A percentile compares a stretch with the other conserved stretches of the same genome.
These are phyloP conservation scores for Diaporthe sp. DNA, from an alignment of 2,329 filamentous ascomycete genomes.

Conservation along the genomic window DNA sequence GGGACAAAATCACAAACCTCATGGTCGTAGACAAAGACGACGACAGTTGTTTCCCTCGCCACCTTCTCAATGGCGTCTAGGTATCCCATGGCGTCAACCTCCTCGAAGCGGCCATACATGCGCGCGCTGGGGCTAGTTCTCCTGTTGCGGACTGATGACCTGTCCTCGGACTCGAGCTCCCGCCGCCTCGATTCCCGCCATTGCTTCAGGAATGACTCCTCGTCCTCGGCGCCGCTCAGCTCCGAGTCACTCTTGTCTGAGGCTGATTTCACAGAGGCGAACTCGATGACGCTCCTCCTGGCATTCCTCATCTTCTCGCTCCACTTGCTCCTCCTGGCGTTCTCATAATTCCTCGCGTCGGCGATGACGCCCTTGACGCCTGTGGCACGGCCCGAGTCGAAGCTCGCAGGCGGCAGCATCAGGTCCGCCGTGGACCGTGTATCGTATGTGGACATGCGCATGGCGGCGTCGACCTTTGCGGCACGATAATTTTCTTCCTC, in stretches of 20 bases:
- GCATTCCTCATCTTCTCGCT: slow-evolving; percentile 65
- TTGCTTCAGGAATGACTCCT: slow-evolving; percentile 84
- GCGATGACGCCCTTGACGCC: slow-evolving; percentile 91
- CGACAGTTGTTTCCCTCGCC: slow-evolving; percentile 82
- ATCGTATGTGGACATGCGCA: slow-evolving; percentile 72
- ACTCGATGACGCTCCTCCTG: slow-evolving; percentile 68
- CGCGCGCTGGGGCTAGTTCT: slow-evolving; percentile 83
- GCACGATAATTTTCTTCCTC: slow-evolving; percentile 68
- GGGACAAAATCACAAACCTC: slow-evolving; percentile 69
- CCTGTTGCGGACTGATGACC: slow-evolving; percentile 68
- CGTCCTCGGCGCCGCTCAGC: slow-evolving; percentile 70
- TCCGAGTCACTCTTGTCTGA: slow-evolving; percentile 61
- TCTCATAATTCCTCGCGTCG: slow-evolving; percentile 83
- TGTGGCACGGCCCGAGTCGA: slow-evolving; percentile 79
- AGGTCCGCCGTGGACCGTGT: slow-evolving; percentile 62
- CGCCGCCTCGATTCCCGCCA: slow-evolving; percentile 87
- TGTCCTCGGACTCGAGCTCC: slow-evolving; percentile 78
- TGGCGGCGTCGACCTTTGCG: slow-evolving; percentile 71
- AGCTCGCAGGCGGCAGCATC: slow-evolving; percentile 72
- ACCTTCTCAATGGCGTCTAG: slow-evolving; percentile 97
- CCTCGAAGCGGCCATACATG: slow-evolving; percentile 83
- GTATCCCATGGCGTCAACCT: slow-evolving; percentile 91
- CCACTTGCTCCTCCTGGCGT: slow-evolving; percentile 71
- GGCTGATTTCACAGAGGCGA: slow-evolving; percentile 49
- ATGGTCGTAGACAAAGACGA: slow-evolving; percentile 93